Conservation (phyloP, 225 moss, liverwort and hornwort genomes). For the Pleurozium schreberi region DNA sequence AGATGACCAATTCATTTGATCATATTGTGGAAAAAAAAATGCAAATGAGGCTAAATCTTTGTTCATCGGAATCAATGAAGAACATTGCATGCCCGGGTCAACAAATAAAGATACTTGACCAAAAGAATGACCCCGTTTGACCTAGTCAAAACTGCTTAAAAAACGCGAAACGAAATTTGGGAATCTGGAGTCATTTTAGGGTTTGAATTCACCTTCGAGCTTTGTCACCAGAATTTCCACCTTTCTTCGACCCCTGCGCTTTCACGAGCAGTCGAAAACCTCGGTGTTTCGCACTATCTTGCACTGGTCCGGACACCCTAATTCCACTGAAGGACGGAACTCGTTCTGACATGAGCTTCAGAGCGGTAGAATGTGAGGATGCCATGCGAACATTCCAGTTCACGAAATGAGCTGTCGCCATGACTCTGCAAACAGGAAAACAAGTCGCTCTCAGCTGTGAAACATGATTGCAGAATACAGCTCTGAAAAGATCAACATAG, state of each 20-base stretch:
- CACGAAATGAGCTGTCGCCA: conserved; percentile 22
- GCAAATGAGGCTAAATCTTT: neutral
- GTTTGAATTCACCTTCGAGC: conserved; percentile 22
- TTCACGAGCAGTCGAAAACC: conserved; percentile 3
- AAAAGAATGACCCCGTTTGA: neutral
- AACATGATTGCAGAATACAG: neutral
- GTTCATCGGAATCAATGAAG: neutral
- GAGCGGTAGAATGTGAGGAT: neutral
- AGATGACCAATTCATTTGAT: neutral
- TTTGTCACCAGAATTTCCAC: conserved; percentile 52
- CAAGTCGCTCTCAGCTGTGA: neutral
- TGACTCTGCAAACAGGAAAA: neutral
- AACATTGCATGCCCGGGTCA: neutral
- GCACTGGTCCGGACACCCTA: conserved; percentile 7
- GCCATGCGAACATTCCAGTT: neutral
- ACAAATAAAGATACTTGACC: neutral
- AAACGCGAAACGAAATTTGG: neutral
- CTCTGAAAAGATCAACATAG: neutral
- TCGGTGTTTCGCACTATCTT: neutral
- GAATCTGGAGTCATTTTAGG: neutral
- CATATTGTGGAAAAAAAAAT: too few relatives aligned
- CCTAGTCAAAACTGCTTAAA: neutral
- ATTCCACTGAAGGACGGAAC: neutral
- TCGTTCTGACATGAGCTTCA: conserved; percentile 4
- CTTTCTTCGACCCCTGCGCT: conserved; percentile 39